Conservation (phyloP, 1,139 yeast genomes). For the Zygoascus sp. region DNA sequence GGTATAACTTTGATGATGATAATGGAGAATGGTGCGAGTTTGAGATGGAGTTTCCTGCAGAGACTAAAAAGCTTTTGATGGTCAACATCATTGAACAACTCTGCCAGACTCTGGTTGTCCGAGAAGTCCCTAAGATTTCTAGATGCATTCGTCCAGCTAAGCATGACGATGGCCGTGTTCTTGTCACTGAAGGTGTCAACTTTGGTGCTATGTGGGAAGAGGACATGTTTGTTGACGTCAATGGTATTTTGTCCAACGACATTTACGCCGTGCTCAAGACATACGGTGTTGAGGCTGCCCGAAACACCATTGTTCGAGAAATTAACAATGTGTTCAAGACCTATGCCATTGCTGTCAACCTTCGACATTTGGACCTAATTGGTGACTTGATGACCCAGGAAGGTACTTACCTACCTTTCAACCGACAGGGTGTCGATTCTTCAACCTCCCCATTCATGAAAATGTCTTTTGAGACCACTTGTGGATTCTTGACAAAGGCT, state of each 20-base stretch:
- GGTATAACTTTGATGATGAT: slow-evolving; percentile 85
- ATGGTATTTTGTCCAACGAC: slow-evolving; percentile 86
- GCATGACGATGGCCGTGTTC: slow-evolving; percentile 59
- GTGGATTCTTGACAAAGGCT: slow-evolving; percentile 94
- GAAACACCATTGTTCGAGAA: slow-evolving; percentile 95
- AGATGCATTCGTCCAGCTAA: slow-evolving; percentile 86
- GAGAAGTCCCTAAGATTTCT: slow-evolving; percentile 88
- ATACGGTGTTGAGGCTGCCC: slow-evolving; percentile 98
- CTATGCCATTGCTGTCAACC: slow-evolving; percentile 89
- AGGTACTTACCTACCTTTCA: slow-evolving; percentile 93
- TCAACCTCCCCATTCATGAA: slow-evolving; percentile 95
- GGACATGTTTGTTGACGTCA: slow-evolving; percentile 84
- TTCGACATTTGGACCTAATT: slow-evolving; percentile 91
- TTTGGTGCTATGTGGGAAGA: slow-evolving; percentile 98
- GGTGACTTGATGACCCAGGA: slow-evolving; percentile 99
- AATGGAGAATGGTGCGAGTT: slow-evolving; percentile 92
- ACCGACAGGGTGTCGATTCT: slow-evolving; percentile 96
- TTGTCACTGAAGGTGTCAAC: slow-evolving; percentile 97
- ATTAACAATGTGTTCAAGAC: slow-evolving; percentile 94
- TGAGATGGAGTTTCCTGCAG: slow-evolving; percentile 76
- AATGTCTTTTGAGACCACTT: slow-evolving; percentile 98
- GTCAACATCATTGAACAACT: slow-evolving; percentile 92
- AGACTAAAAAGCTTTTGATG: slow-evolving; percentile 91
- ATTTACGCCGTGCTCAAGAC: slow-evolving; percentile 84
- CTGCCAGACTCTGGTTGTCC: slow-evolving; percentile 84